Base-by-base conservation (phyloP, 768 basidiomycete genomes). In the Hygrocybe coccinea region DNA sequence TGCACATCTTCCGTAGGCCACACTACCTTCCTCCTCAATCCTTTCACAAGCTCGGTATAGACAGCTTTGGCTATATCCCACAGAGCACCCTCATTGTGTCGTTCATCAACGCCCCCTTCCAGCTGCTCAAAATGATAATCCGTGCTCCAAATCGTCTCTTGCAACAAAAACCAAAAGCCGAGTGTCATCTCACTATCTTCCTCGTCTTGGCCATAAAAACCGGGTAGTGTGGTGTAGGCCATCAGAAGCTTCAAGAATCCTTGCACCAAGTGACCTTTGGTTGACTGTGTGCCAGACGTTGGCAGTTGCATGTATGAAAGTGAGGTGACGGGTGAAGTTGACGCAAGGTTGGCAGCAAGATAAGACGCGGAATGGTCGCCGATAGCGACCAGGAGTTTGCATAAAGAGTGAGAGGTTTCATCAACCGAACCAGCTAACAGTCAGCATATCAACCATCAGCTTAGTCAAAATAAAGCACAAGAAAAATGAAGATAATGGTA, bases 121-220 rank as follows among this genome's bases (percentile, higher is more conserved):
- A 59, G 58, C 8, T 67, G 64, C 10, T 66, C 59, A 25, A 73
- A 60, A 49, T 80, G 80, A 55, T 76, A 84, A 51, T 87, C 84
- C 11, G 77, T 77, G 35, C 73, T 78, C 89, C 89, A 92, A 22
- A 92, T 67, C 1, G 90, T 83, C 65, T 97, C 94, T 68, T 95
- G 93, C 55, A 95, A 80, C 38, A 91, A 73, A 59, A 91, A 95
- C 88, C 95, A 95, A 63, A 95, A 95, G 1, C 83, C 83, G 2
- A 95, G 78, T 2, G 88, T 88, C 76, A 87, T 79, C 69, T 95
- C 91, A 62, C 89, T 93, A 64, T 89, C 86, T 48, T 91, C 88
- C 66, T 95, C 94, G 46, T 95, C 92, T 0, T 81, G 79, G 1
- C 88, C 89, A 64, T 86, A 91, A 57, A 82, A 83, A 0, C 91